Evolutionary conservation across 441 rosid genomes (phyloP).

Genomic region (Adansonia madagascariensis): DNA sequence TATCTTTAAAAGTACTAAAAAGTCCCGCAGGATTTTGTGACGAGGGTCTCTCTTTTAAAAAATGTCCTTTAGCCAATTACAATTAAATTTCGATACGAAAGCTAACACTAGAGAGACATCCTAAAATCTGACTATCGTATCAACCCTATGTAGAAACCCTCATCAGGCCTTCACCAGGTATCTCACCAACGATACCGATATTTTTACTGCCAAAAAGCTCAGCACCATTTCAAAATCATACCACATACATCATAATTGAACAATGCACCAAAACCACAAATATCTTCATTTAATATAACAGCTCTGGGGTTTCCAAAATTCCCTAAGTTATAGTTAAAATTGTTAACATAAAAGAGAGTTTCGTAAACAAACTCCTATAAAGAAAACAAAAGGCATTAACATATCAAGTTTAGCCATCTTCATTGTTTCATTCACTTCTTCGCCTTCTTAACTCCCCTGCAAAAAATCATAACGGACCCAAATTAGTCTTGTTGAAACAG

Average conservation of each 20-base stretch:
- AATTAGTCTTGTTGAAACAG: neutral
- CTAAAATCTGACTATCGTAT: too few relatives aligned
- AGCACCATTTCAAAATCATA: neutral
- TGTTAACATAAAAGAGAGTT: constrained; percentile 23
- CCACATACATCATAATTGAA: neutral
- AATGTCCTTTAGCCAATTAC: too few relatives aligned
- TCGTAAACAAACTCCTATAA: constrained; percentile 27
- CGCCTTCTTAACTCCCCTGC: constrained; percentile 50
- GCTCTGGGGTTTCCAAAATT: constrained; percentile 20
- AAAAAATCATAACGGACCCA: neutral
- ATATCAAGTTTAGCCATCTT: neutral
- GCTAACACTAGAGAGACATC: too few relatives aligned
- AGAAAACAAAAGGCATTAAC: constrained; percentile 30
- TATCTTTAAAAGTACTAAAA: too few relatives aligned
- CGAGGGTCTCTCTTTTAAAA: too few relatives aligned
- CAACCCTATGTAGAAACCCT: neutral
- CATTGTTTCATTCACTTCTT: constrained; percentile 44
- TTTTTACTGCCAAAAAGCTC: neutral
- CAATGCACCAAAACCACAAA: constrained; percentile 3
- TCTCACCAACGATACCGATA: neutral
- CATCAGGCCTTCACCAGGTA: neutral
- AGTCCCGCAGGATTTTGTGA: too few relatives aligned
- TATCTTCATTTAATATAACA: constrained; percentile 21
- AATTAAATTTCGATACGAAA: too few relatives aligned
- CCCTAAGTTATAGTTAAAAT: constrained; percentile 21